A percentile compares a stretch with the other conserved stretches of the same genome.
Evolutionary conservation across 805 yeast genomes (phyloP).

Genomic region (Blastobotrys robertii): DNA sequence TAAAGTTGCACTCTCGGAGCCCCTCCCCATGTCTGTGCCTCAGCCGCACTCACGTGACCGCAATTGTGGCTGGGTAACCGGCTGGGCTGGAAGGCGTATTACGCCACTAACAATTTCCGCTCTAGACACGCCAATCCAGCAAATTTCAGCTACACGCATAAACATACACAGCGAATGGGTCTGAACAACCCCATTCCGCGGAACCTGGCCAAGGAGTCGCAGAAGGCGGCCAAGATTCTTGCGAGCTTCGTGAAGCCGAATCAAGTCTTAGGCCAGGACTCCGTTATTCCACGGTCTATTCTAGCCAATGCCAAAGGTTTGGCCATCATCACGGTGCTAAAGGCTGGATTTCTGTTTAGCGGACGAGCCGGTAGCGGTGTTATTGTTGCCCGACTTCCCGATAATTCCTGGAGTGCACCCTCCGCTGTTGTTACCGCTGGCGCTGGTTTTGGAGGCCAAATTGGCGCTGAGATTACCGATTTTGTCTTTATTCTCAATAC

Average conservation of each 20-base stretch:
- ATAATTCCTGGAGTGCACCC: conserved; percentile 97
- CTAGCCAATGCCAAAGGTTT: conserved; percentile 86
- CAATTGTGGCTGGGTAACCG: too few relatives aligned
- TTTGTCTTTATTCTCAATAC: conserved; percentile 88
- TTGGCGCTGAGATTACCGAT: conserved; percentile 94
- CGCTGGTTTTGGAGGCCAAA: conserved; percentile 97
- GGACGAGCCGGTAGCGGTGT: conserved; percentile 98
- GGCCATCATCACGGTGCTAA: conserved; percentile 85
- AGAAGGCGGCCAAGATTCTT: conserved; percentile 89
- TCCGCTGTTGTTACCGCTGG: conserved; percentile 94
- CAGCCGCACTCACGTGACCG: too few relatives aligned
- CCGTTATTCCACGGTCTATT: conserved; percentile 79
- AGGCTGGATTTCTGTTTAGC: conserved; percentile 92
- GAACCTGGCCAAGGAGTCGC: conserved; percentile 75
- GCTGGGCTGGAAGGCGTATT: too few relatives aligned
- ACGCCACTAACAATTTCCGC: too few relatives aligned
- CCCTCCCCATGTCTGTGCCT: too few relatives aligned
- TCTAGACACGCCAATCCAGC: not conserved
- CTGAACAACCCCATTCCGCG: conserved; percentile 93
- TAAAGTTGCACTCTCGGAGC: too few relatives aligned
- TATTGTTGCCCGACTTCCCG: conserved; percentile 85
- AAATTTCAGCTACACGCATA: not conserved
- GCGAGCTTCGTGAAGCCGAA: conserved; percentile 90
- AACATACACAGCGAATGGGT: conserved; percentile 41
- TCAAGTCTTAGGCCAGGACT: conserved; percentile 81